These are phyloP conservation scores for Boletus pseudopeckii DNA, from an alignment of 768 basidiomycete genomes.

Conservation along the genomic window DNA sequence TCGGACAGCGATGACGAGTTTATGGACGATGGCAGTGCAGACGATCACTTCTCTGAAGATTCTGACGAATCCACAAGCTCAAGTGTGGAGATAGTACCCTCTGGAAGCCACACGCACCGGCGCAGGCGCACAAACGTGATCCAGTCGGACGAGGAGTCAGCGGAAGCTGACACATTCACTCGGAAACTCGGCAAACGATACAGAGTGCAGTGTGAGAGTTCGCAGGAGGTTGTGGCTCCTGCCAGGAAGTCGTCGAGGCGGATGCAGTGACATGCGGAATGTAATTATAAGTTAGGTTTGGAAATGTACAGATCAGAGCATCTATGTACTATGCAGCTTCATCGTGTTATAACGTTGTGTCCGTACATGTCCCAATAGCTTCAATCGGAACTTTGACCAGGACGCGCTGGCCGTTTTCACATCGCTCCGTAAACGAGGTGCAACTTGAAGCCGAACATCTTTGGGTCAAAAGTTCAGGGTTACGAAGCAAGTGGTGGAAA, in stretches of 20 bases:
- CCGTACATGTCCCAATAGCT: no score
- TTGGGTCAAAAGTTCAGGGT: no score
- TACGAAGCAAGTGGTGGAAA: no score
- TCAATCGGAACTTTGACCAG: no score
- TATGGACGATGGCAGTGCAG: not conserved
- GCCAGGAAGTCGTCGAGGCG: not conserved
- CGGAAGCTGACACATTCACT: not conserved
- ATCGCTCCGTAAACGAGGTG: no score
- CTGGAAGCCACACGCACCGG: not conserved
- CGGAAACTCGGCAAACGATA: slow-evolving; percentile 6
- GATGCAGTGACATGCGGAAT: not conserved
- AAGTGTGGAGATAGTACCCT: not conserved
- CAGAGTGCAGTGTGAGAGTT: not conserved
- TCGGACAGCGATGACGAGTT: not conserved
- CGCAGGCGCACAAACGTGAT: not conserved
- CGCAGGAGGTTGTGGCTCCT: not conserved
- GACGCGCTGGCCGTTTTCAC: not conserved
- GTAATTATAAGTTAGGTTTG: no score
- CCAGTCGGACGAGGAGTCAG: slow-evolving; percentile 1
- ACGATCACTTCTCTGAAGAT: not conserved
- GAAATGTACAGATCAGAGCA: no score
- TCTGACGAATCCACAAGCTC: not conserved
- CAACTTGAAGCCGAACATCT: no score
- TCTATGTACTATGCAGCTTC: not conserved
- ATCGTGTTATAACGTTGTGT: not conserved